phyloP scores from a whole-genome alignment of 2,329 filamentous ascomycete species.

The Pseudocercospora cruenta region DNA sequence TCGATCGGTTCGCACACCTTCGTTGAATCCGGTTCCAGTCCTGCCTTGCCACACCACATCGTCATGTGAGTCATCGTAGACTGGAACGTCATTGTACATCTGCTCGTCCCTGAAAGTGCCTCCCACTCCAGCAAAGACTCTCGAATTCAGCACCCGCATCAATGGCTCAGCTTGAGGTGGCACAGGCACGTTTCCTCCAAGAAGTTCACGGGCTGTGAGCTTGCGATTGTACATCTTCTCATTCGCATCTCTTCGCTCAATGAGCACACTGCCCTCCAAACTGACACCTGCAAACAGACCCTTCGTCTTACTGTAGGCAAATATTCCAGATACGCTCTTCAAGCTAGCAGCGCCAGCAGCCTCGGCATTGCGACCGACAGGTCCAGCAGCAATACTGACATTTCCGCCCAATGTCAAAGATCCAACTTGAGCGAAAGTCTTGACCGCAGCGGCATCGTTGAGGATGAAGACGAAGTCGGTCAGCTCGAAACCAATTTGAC shows the following conservation, averaged over 20 bases:
- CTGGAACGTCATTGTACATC: conserved; percentile 93
- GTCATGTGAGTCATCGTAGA: conserved; percentile 83
- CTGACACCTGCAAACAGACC: conserved; percentile 95
- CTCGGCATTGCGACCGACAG: conserved; percentile 91
- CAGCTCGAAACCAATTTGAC: conserved; percentile 84
- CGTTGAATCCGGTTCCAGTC: conserved; percentile 70
- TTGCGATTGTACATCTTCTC: conserved; percentile 90
- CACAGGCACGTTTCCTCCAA: conserved; percentile 75
- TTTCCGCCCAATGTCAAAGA: conserved; percentile 93
- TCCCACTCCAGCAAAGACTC: conserved; percentile 74
- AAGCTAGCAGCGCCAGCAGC: conserved; percentile 91
- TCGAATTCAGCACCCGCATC: conserved; percentile 80
- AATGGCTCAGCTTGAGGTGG: conserved; percentile 83
- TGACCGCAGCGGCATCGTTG: conserved; percentile 86
- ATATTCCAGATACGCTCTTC: conserved; percentile 86
- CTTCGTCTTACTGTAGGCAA: conserved; percentile 98
- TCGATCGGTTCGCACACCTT: conserved; percentile 61
- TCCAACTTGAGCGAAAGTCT: conserved; percentile 90
- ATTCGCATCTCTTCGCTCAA: conserved; percentile 95
- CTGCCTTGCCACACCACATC: conserved; percentile 82
- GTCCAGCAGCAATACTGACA: conserved; percentile 91
- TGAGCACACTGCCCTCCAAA: conserved; percentile 87
- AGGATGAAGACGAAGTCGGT: conserved; percentile 98
- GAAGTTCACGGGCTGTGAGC: conserved; percentile 78
- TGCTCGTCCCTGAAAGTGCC: conserved; percentile 55